Evolutionary conservation across 352 stramenopile genomes (phyloP), one percentile per base, ranked within the genome.

Genomic region (Pythium vanterpoolii): DNA sequence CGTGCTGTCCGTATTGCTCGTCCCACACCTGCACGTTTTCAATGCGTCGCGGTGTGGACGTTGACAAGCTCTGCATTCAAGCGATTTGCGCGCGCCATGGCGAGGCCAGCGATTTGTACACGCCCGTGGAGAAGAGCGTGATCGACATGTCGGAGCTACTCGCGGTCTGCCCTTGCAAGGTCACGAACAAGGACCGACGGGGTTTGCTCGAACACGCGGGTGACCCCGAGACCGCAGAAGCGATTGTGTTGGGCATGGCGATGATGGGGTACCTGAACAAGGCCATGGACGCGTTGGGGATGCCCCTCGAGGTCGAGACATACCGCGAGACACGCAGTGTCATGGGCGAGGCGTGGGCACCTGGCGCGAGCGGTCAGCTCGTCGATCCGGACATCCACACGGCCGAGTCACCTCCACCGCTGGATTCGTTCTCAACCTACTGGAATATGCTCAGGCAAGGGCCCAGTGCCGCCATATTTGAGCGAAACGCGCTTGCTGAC

Each of bases 251-350:
- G 0, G 58, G 39, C 10, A 65, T 59, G 48, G 58, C 58, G 0
- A 65, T 65, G 58, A 65, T 65, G 58, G 58, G 58, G 2, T 65
- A 65, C 48, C 48, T 65, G 24, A 65, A 65, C 58, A 65, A 65
- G 26, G 43, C 47, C 1, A 65, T 65, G 58, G 58, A 65, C 36
- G 58, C 48, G 23, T 26, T 65, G 30, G 58, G 58, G 10, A 65
- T 65, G 58, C 58, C 58, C 4, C 48, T 65, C 11, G 58, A 65
- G 24, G 31, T 65, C 18, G 40, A 53, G 42, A 65, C 58, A 9
- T 65, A 65, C 33, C 58, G 58, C 19, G 58, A 65, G 42, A 65
- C 58, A 18, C 48, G 58, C 9, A 38, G 43, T 8, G 36, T 65
- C 16, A 54, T 65, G 19, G 58, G 58, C 24, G 49, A 59, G 16